Percentiles rank a stretch among this genome's conserved stretches.
These are phyloP conservation scores for Apophysomyces ossiformis DNA, from an alignment of 371 early-diverging fungal species.

Conservation along the genomic window DNA sequence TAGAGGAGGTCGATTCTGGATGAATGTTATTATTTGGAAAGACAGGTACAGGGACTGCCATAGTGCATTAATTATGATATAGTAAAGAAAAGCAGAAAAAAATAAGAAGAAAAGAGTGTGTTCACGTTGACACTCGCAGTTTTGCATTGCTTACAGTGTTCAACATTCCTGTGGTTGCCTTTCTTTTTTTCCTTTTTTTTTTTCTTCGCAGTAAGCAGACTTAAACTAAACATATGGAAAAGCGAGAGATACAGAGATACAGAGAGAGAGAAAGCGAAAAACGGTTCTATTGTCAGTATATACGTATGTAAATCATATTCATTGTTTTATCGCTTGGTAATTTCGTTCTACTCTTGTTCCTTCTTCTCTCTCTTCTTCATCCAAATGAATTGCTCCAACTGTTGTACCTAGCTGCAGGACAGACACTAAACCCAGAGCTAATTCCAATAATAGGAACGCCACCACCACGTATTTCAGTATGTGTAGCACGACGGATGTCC, in stretches of 20 bases:
- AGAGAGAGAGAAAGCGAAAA: too few relatives aligned
- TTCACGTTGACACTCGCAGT: too few relatives aligned
- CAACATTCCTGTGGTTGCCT: neutral
- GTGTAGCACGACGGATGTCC: conserved; percentile 24
- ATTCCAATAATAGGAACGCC: conserved; percentile 8
- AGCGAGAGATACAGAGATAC: too few relatives aligned
- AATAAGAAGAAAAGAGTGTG: neutral
- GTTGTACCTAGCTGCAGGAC: neutral
- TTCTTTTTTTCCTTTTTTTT: too few relatives aligned
- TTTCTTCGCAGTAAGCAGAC: neutral
- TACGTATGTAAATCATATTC: neutral
- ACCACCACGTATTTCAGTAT: conserved; percentile 36
- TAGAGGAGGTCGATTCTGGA: neutral
- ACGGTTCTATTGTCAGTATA: too few relatives aligned
- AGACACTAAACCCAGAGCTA: neutral
- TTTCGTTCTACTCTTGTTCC: neutral
- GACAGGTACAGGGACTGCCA: neutral
- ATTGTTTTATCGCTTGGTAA: neutral
- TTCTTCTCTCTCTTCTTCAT: neutral
- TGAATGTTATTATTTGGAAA: neutral
- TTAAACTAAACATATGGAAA: too few relatives aligned
- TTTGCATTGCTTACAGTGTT: neutral
- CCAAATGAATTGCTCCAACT: neutral
- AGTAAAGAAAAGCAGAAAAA: neutral
- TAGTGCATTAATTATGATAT: neutral